phyloP scores from a whole-genome alignment of 208 protist species.

The Polymyxa betae region DNA sequence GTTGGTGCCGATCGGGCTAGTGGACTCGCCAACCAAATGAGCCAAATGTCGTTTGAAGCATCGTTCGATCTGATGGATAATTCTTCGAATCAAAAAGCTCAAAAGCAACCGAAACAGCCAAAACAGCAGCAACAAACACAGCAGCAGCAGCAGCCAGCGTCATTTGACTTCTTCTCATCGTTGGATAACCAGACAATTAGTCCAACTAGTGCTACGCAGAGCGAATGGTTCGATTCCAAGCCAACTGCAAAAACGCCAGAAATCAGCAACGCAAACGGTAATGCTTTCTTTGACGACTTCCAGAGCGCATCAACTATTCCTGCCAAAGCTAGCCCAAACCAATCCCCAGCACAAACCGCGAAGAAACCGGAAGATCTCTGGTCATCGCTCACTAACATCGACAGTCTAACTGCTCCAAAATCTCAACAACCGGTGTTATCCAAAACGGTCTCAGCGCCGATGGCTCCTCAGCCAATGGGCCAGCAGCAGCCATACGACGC shows the following conservation, averaged over 20 bases:
- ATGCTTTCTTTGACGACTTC: neutral
- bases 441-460: no score
- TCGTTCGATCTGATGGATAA: no score
- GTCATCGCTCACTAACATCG: constrained; percentile 16
- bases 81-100: no score
- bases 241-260: no score
- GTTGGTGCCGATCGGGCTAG: neutral
- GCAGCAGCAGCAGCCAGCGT: neutral
- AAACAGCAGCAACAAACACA: neutral
- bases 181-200: constrained; percentile 18
- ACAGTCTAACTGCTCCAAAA: no score
- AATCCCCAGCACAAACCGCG: neutral
- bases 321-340: neutral
- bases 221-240: constrained; percentile 18
- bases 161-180: constrained; percentile 31
- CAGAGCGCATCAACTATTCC: neutral
- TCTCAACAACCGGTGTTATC: no score
- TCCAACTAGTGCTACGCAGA: neutral
- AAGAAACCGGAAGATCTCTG: constrained; percentile 30
- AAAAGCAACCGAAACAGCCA: neutral
- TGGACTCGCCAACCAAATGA: no score
- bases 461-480: neutral
- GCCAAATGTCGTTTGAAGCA: no score
- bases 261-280: neutral
- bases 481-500: neutral